Percentiles rank a stretch among this genome's conserved stretches.
phyloP scores from a whole-genome alignment of 176 grass and related monocot species.

The Zea mays region DNA sequence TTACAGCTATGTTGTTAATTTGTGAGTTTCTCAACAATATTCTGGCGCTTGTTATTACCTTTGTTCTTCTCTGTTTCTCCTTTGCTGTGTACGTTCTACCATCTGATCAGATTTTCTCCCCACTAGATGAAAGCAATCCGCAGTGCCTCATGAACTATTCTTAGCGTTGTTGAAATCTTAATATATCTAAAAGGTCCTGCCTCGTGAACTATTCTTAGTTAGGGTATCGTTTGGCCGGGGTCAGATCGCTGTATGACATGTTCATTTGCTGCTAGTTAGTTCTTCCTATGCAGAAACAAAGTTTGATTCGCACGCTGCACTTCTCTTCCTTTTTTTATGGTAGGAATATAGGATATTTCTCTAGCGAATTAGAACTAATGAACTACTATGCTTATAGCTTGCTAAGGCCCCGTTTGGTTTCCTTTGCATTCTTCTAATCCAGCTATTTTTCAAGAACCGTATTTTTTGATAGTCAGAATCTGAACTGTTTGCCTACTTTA shows the following conservation, averaged over 20 bases:
- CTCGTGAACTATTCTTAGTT: no score
- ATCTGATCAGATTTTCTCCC: not conserved
- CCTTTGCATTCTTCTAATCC: no score
- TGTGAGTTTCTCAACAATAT: not conserved
- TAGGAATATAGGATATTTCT: not conserved
- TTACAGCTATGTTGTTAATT: not conserved
- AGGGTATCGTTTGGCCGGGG: no score
- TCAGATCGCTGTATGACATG: not conserved
- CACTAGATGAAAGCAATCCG: not conserved
- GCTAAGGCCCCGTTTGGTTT: not conserved
- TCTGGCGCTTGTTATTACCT: not conserved
- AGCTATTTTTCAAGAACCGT: no score
- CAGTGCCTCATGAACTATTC: not conserved
- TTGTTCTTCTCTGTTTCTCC: not conserved
- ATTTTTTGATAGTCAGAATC: no score
- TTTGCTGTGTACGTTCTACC: not conserved
- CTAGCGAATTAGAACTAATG: not conserved
- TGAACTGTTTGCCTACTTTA: no score
- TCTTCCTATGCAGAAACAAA: not conserved
- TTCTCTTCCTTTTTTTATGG: not conserved
- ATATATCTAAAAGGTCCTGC: no score
- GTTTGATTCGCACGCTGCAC: not conserved
- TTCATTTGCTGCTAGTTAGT: not conserved
- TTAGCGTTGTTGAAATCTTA: not conserved
- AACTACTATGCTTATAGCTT: not conserved